Base-by-base conservation (phyloP, 768 basidiomycete species). In the Pleurotus tuoliensis region DNA sequence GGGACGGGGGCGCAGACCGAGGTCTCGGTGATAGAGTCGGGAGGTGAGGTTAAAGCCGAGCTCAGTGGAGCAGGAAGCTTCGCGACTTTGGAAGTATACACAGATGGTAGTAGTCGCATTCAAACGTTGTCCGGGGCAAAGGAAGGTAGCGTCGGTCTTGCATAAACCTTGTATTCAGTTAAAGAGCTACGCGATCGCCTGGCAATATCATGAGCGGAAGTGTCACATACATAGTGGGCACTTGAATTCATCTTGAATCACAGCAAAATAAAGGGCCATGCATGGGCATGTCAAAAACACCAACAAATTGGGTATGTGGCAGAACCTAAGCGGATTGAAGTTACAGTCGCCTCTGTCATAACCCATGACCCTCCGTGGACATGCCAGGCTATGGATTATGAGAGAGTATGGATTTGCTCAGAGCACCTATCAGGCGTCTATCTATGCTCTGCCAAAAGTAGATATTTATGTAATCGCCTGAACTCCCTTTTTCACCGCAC, bases 281-380 rank as follows among this genome's bases (percentile, higher is more conserved):
- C 83, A 1, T 90, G 86, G 87, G 79, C 24, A 25, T 84, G 50
- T 81, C 86, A 12, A 91, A 91, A 90, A 90, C 69, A 77, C 81
- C 47, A 87, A 85, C 72, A 92, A 92, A 69, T 81, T 85, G 1
- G 89, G 84, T 4, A 87, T 92, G 15, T 69, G 90, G 41, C 89
- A 92, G 69, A 90, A 90, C 71, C 65, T 37, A 73, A 83, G 66
- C 71, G 75, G 2, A 90, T 92, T 49, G 78, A 90, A 3, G 87
- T 90, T 57, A n/a, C n/a, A n/a, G n/a, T n/a, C n/a, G n/a, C n/a
- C n/a, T n/a, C n/a, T n/a, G n/a, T n/a, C n/a, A n/a, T n/a, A n/a
- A n/a, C n/a, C n/a, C n/a, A n/a, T n/a, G n/a, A n/a, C n/a, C n/a
- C n/a, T n/a, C n/a, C n/a, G n/a, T n/a, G n/a, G n/a, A n/a, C n/a